Percentiles rank a stretch among this genome's conserved stretches.
phyloP scores from a whole-genome alignment of 108 stramenopile species.

The Cylindrotheca fusiformis region DNA sequence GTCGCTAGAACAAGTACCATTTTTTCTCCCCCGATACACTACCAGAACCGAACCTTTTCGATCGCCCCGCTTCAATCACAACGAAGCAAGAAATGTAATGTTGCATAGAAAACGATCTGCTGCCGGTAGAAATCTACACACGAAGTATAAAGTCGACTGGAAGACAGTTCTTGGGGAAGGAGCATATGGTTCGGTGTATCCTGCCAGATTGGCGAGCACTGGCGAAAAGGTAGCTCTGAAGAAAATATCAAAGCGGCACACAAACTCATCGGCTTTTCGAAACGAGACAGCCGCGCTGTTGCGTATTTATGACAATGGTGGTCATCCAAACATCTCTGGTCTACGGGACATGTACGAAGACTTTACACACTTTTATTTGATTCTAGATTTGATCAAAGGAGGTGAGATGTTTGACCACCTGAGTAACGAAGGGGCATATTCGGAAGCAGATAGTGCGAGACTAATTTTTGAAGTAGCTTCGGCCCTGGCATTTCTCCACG shows the following conservation, averaged over 20 bases:
- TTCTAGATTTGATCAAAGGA: conserved; percentile 70
- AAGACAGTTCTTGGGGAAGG: conserved; percentile 78
- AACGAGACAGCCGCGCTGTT: conserved; percentile 77
- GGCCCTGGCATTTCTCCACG: conserved; percentile 77
- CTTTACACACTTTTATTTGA: conserved; percentile 64
- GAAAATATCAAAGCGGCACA: conserved; percentile 80
- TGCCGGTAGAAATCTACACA: conserved; percentile 33
- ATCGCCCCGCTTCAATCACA: too few relatives aligned
- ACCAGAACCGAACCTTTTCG: not conserved
- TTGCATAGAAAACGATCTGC: conserved; percentile 39
- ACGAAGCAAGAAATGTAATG: conserved; percentile 48
- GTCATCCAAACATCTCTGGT: conserved; percentile 72
- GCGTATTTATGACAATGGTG: conserved; percentile 67
- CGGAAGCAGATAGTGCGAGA: conserved; percentile 68
- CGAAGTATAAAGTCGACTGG: conserved; percentile 80
- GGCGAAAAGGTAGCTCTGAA: conserved; percentile 83
- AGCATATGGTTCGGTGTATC: conserved; percentile 77
- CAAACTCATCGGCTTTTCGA: conserved; percentile 61
- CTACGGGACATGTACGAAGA: conserved; percentile 39
- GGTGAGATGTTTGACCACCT: conserved; percentile 86
- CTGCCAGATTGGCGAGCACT: conserved; percentile 51
- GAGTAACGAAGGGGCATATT: conserved; percentile 67
- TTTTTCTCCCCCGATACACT: too few relatives aligned
- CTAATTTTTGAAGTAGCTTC: conserved; percentile 68
- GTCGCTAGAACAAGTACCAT: too few relatives aligned